phyloP scores from a whole-genome alignment of 352 stramenopile genomes.

The Phytophthora vignae region DNA sequence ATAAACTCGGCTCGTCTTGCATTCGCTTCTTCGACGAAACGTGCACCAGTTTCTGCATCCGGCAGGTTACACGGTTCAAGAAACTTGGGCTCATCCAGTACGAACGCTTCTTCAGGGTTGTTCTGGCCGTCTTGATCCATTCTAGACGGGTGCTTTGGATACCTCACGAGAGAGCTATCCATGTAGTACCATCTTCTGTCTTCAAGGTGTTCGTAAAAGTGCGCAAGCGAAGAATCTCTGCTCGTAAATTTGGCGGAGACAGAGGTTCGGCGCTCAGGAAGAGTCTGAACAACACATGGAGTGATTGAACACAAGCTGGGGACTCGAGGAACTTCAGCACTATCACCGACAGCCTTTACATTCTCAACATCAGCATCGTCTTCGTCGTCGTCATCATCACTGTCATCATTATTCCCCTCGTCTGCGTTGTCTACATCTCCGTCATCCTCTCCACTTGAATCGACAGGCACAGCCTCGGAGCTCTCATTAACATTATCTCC shows the following conservation, averaged over 20 bases:
- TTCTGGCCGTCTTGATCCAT: slow-evolving; percentile 23
- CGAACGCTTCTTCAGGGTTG: slow-evolving; percentile 36
- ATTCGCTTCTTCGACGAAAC: slow-evolving; percentile 32
- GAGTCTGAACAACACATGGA: neutral
- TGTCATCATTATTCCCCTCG: slow-evolving; percentile 57
- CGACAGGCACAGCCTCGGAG: neutral
- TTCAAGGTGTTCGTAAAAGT: slow-evolving; percentile 33
- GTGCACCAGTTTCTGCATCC: slow-evolving; percentile 17
- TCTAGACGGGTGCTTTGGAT: slow-evolving; percentile 45
- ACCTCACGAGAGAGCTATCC: slow-evolving; percentile 31
- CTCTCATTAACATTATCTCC: neutral
- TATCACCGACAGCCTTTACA: neutral
- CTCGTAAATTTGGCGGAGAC: slow-evolving; percentile 19
- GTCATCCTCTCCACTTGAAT: slow-evolving; percentile 21
- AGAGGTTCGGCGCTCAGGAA: slow-evolving; percentile 4
- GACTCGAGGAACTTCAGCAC: slow-evolving; percentile 2
- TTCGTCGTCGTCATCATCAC: slow-evolving; percentile 44
- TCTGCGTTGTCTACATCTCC: slow-evolving; percentile 23
- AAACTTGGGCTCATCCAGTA: slow-evolving; percentile 34
- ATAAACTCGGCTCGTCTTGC: slow-evolving; percentile 46
- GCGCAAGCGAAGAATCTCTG: neutral
- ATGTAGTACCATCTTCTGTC: slow-evolving; percentile 42
- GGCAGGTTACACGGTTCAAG: slow-evolving; percentile 32
- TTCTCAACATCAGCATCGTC: slow-evolving; percentile 26
- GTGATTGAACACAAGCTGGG: slow-evolving; percentile 13